A percentile compares a stretch with the other conserved stretches of the same genome.
phyloP scores from a whole-genome alignment of 352 stramenopile species.

The Phytophthora palmivora region DNA sequence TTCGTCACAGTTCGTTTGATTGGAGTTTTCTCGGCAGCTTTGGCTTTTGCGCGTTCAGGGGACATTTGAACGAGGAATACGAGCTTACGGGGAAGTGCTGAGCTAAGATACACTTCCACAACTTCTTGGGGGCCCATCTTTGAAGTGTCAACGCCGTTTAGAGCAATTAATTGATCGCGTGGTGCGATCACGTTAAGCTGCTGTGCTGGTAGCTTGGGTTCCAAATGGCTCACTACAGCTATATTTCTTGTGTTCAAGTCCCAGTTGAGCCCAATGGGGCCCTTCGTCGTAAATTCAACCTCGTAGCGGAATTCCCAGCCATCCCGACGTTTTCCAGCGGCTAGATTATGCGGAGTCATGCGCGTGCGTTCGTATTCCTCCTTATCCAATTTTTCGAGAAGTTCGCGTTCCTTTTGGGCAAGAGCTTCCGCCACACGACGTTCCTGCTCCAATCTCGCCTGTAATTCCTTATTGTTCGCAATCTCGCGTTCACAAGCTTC shows the following conservation, averaged over 20 bases:
- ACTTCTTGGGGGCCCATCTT: conserved; percentile 59
- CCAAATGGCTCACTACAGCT: conserved; percentile 67
- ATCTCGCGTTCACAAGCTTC: conserved; percentile 42
- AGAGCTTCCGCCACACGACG: conserved; percentile 42
- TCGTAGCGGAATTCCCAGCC: conserved; percentile 75
- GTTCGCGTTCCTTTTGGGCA: conserved; percentile 38
- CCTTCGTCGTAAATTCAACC: conserved; percentile 57
- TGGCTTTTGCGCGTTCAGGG: conserved; percentile 27
- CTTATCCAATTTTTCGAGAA: conserved; percentile 42
- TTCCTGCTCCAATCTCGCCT: conserved; percentile 47
- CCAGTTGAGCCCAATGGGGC: conserved; percentile 77
- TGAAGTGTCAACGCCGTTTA: conserved; percentile 75
- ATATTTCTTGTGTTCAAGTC: conserved; percentile 58
- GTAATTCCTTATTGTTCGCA: conserved; percentile 38
- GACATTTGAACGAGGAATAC: conserved; percentile 58
- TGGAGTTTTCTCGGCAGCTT: conserved; percentile 16
- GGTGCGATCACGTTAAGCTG: conserved; percentile 56
- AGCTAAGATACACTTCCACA: conserved; percentile 58
- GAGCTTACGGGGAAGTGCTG: conserved; percentile 49
- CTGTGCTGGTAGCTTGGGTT: conserved; percentile 55
- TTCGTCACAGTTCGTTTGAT: conserved; percentile 42
- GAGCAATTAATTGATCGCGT: conserved; percentile 62
- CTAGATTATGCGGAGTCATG: conserved; percentile 59
- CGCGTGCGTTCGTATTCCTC: conserved; percentile 57
- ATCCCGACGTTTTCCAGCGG: conserved; percentile 45